Evolutionary conservation across 1,284 basidiomycete species (phyloP), one percentile per base, ranked within the genome.

Genomic region (Rhodotorula mucilaginosa): DNA sequence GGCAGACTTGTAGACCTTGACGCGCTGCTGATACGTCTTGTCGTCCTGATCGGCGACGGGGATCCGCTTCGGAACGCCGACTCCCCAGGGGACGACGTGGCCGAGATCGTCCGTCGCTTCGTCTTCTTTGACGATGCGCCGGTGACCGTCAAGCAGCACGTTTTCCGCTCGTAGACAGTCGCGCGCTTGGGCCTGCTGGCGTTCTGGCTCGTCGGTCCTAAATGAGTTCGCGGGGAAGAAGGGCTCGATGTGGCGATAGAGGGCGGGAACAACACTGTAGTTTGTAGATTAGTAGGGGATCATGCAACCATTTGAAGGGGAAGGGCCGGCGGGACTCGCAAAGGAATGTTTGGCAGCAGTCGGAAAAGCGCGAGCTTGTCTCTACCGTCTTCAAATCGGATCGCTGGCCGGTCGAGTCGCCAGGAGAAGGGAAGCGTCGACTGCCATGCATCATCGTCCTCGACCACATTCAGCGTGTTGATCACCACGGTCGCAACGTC

Each of bases 201-300:
- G 12, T 5, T 58, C 23, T 16, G n/a, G 29, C 26, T 65, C 12
- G 6, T 61, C 19, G 12, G 68, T 69, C 19, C 64, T 59, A 52
- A 65, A 62, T 8, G 60, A 34, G 29, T 58, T n/a, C 15, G 39
- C 34, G 21, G 44, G 44, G 56, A 69, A 65, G 39, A 18, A 31
- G 3, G 46, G 47, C 19, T 13, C 19, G 31, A 65, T n/a, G 26
- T 58, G 46, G 31, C 51, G 51, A 56, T 58, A 69, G 48, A 65
- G 12, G 6, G 34, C n/a, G 16, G 58, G 64, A n/a, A 49, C 2
- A 2, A 69, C n/a, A 54, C 68, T 69, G 52, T 4, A 15, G 39
- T 16, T 15, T 29, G 4, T 8, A 6, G 7, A 16, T 48, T 46
- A 61, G 59, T 6, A 8, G 26, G 26, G 26, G 26, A 26, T 26